Evolutionary conservation across 495 filamentous ascomycete genomes (phyloP).

Genomic region (Talaromyces stipitatus): DNA sequence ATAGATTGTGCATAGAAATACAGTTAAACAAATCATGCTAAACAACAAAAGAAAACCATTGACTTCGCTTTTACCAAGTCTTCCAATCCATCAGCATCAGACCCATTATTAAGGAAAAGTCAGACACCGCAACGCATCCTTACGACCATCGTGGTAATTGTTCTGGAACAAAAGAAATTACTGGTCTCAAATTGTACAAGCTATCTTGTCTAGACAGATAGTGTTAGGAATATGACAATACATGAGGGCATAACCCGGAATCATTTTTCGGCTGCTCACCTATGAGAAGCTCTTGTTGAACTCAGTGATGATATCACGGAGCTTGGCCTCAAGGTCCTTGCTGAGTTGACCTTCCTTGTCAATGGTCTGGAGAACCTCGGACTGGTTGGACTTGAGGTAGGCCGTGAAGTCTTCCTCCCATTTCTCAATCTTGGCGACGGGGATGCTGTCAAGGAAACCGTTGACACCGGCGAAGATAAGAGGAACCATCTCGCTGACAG

Average conservation of each 20-base stretch:
- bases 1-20: neutral
- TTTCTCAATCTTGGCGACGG: slow-evolving; percentile 74
- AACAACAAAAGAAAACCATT: neutral
- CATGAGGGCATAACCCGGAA: slow-evolving; percentile 23
- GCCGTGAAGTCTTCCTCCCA: slow-evolving; percentile 93
- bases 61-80: neutral
- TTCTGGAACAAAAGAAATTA: slow-evolving; percentile 33
- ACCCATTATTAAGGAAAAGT: neutral
- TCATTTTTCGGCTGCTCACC: slow-evolving; percentile 34
- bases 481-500: slow-evolving; percentile 98
- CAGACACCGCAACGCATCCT: neutral
- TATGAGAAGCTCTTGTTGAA: slow-evolving; percentile 94
- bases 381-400: slow-evolving; percentile 84
- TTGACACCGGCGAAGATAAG: slow-evolving; percentile 99
- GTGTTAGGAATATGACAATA: slow-evolving; percentile 39
- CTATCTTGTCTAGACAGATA: slow-evolving; percentile 47
- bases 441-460: slow-evolving; percentile 80
- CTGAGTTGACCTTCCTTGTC: slow-evolving; percentile 93
- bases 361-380: slow-evolving; percentile 76
- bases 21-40: neutral
- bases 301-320: slow-evolving; percentile 66
- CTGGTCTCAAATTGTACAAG: slow-evolving; percentile 49
- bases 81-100: neutral
- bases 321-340: slow-evolving; percentile 85
- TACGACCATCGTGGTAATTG: neutral